Conservation (phyloP, 2,329 filamentous ascomycete species). For the Trichoderma endophyticum region DNA sequence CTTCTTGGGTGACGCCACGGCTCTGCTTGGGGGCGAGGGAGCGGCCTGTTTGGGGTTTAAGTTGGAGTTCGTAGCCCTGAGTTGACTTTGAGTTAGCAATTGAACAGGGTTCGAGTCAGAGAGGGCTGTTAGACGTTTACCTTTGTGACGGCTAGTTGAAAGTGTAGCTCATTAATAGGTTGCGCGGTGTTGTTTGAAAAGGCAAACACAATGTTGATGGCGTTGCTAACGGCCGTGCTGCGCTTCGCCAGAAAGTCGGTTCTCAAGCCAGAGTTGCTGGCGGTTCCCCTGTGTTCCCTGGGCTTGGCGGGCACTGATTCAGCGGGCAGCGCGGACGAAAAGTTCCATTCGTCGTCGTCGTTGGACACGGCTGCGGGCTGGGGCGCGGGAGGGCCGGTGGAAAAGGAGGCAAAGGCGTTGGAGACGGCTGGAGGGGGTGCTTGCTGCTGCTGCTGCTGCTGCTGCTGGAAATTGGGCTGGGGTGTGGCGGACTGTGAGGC, state of each 20-base stretch:
- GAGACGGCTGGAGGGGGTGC: slow-evolving; percentile 42
- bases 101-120: not conserved
- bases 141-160: slow-evolving; percentile 91
- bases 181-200: slow-evolving; percentile 79
- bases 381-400: slow-evolving; percentile 28
- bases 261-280: slow-evolving; percentile 67
- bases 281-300: slow-evolving; percentile 59
- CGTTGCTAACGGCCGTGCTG: slow-evolving; percentile 47
- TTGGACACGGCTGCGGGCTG: slow-evolving; percentile 35
- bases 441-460: slow-evolving; percentile 49
- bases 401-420: slow-evolving; percentile 54
- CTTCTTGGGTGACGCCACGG: slow-evolving; percentile 74
- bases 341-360: slow-evolving; percentile 91
- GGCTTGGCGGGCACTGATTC: slow-evolving; percentile 48
- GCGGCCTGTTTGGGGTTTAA: slow-evolving; percentile 82
- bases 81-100: not conserved
- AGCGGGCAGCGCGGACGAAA: slow-evolving; percentile 77
- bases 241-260: slow-evolving; percentile 72
- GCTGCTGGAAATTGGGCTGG: slow-evolving; percentile 47
- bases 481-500: slow-evolving; percentile 53
- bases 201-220: slow-evolving; percentile 69
- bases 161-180: slow-evolving; percentile 75
- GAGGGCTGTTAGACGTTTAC: slow-evolving; percentile 43
- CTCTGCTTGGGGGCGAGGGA: slow-evolving; percentile 69
- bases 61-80: slow-evolving; percentile 74